Percentiles rank a stretch among this genome's conserved stretches.
These are phyloP conservation scores for Rhynchosporium agropyri DNA, from an alignment of 2,329 filamentous ascomycete species.

Conservation along the genomic window DNA sequence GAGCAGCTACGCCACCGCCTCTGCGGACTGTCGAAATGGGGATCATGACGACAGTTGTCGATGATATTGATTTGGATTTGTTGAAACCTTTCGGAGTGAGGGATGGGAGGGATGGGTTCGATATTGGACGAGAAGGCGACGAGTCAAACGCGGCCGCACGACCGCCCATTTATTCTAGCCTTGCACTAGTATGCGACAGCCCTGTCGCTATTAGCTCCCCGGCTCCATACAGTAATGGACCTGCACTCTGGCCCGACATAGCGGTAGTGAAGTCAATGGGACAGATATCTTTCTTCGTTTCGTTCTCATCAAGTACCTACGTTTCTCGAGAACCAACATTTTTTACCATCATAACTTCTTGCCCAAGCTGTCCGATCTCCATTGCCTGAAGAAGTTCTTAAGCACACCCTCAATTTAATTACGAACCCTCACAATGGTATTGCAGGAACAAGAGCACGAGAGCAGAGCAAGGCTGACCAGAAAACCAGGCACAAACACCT, in stretches of 20 bases:
- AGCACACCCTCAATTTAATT: background rate
- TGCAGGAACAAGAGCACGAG: conserved; percentile 2
- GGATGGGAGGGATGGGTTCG: too few species aligned
- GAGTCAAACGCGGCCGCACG: too few species aligned
- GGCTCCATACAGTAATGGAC: too few species aligned
- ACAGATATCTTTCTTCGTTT: too few species aligned
- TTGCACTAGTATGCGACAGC: background rate
- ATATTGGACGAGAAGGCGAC: background rate
- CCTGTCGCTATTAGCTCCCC: too few species aligned
- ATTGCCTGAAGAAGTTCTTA: background rate
- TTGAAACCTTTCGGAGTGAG: background rate
- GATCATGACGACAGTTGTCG: background rate
- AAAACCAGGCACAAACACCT: conserved; percentile 73
- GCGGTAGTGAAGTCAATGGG: too few species aligned
- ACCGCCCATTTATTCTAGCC: background rate
- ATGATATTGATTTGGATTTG: background rate
- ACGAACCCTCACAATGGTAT: conserved; percentile 30
- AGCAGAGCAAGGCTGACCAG: conserved; percentile 20
- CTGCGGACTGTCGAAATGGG: background rate
- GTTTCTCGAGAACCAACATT: background rate
- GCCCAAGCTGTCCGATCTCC: background rate
- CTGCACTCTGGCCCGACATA: too few species aligned
- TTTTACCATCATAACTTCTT: background rate
- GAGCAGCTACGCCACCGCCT: background rate
- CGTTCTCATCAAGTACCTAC: background rate